These are phyloP conservation scores for Gynostemma pentaphyllum DNA, from an alignment of 306 rosid species.

Conservation along the genomic window DNA sequence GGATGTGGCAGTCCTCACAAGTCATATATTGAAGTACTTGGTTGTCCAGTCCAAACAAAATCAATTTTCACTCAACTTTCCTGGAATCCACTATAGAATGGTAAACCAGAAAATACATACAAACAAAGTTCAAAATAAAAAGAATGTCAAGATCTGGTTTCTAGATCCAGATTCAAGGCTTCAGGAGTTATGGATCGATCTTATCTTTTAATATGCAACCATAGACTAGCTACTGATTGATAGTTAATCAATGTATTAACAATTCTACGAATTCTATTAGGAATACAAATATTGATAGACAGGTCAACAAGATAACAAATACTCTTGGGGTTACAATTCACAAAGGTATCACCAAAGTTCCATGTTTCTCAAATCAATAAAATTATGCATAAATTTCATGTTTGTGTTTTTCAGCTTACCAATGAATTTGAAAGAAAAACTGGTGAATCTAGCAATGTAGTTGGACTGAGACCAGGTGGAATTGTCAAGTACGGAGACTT, in stretches of 20 bases:
- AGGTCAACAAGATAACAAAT: background rate
- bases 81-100: too few relatives aligned
- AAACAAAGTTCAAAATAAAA: too few relatives aligned
- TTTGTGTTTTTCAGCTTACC: conserved; percentile 32
- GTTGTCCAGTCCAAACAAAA: too few relatives aligned
- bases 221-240: background rate
- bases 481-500: conserved; percentile 73
- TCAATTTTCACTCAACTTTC: too few relatives aligned
- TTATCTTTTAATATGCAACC: background rate
- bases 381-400: background rate
- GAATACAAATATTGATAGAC: background rate
- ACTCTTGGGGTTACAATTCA: background rate
- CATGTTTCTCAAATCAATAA: background rate
- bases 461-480: conserved; percentile 96
- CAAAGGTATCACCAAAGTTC: background rate
- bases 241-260: background rate
- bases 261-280: background rate
- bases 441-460: conserved; percentile 83
- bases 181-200: background rate
- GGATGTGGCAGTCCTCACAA: too few relatives aligned
- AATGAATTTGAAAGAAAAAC: conserved; percentile 81
- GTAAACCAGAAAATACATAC: too few relatives aligned
- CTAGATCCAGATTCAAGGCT: background rate
- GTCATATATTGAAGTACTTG: too few relatives aligned
- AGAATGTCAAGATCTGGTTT: too few relatives aligned